These are phyloP conservation scores for Alnus glutinosa DNA, from an alignment of 306 rosid species.

Conservation along the genomic window DNA sequence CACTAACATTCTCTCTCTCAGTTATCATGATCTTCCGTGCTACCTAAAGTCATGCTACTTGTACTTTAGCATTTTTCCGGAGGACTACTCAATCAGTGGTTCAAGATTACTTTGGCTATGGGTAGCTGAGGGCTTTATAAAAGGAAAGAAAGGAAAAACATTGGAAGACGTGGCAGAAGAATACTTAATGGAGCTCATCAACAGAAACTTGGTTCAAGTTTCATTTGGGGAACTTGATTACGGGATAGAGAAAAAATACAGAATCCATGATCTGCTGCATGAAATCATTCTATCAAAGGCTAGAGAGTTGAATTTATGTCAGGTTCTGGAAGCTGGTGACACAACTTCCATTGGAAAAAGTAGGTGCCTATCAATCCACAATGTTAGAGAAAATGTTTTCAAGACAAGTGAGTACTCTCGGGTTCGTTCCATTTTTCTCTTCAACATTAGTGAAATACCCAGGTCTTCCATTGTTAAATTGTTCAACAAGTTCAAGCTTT, in stretches of 20 bases:
- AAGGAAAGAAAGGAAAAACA: not conserved
- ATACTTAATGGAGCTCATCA: slow-evolving; percentile 14
- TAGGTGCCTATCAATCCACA: not conserved
- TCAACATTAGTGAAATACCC: not conserved
- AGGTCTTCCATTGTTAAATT: not conserved
- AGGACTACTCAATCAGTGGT: slow-evolving; percentile 11
- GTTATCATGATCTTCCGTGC: slow-evolving; percentile 19
- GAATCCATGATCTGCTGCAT: not conserved
- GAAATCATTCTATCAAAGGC: slow-evolving; percentile 2
- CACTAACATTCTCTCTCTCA: not conserved
- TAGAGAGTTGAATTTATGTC: not conserved
- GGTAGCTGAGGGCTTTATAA: slow-evolving; percentile 20
- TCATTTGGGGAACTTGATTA: not conserved
- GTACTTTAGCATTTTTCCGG: slow-evolving; percentile 25
- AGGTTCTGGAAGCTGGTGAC: not conserved
- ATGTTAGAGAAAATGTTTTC: not conserved
- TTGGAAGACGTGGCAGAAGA: not conserved
- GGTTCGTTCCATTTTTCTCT: not conserved
- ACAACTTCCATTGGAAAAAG: not conserved
- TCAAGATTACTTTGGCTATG: slow-evolving; percentile 3
- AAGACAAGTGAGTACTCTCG: not conserved
- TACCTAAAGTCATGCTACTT: slow-evolving; percentile 23
- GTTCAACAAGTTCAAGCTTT: not conserved
- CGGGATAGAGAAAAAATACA: not conserved
- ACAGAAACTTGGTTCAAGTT: slow-evolving; percentile 4